Conservation (phyloP, 1,284 basidiomycete genomes). For the Waitea zeae region DNA sequence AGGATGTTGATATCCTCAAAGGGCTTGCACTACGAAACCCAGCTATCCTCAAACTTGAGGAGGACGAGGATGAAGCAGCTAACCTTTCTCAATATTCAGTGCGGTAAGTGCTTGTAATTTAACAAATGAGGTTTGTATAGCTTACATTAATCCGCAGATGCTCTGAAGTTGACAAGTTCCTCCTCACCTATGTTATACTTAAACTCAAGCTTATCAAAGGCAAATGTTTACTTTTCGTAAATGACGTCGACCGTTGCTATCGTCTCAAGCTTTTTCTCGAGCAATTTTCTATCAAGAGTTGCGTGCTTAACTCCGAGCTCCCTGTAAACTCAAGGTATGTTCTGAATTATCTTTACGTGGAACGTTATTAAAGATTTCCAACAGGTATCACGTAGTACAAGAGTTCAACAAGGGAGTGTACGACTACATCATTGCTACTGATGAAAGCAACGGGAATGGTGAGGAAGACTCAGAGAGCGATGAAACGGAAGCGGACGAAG, state of each 20-base stretch:
- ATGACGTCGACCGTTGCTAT: slow-evolving; percentile 90
- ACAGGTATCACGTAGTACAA: slow-evolving; percentile 89
- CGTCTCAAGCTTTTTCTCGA: slow-evolving; percentile 94
- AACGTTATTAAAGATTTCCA: not conserved
- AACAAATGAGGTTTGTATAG: not conserved
- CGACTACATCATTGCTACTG: slow-evolving; percentile 97
- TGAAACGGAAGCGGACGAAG: slow-evolving; percentile 17
- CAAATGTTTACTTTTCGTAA: slow-evolving; percentile 95
- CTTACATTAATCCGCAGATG: slow-evolving; percentile 32
- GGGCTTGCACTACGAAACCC: slow-evolving; percentile 79
- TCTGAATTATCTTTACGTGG: slow-evolving; percentile 3
- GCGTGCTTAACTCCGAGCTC: slow-evolving; percentile 92
- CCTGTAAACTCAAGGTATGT: slow-evolving; percentile 78
- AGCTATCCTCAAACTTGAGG: slow-evolving; percentile 72
- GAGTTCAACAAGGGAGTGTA: slow-evolving; percentile 99
- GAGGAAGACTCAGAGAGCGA: slow-evolving; percentile 32
- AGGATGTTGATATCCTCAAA: slow-evolving; percentile 86
- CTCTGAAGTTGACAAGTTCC: slow-evolving; percentile 90
- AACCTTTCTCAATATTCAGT: slow-evolving; percentile 81
- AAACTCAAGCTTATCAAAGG: slow-evolving; percentile 91
- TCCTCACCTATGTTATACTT: slow-evolving; percentile 86
- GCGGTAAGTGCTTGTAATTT: slow-evolving; percentile 22
- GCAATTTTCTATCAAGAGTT: slow-evolving; percentile 93
- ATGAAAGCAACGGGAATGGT: slow-evolving; percentile 52
- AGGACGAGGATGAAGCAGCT: slow-evolving; percentile 64